A percentile compares a stretch with the other conserved stretches of the same genome.
Conservation (phyloP, 305 asterid genomes). For the Fraxinus greggii region DNA sequence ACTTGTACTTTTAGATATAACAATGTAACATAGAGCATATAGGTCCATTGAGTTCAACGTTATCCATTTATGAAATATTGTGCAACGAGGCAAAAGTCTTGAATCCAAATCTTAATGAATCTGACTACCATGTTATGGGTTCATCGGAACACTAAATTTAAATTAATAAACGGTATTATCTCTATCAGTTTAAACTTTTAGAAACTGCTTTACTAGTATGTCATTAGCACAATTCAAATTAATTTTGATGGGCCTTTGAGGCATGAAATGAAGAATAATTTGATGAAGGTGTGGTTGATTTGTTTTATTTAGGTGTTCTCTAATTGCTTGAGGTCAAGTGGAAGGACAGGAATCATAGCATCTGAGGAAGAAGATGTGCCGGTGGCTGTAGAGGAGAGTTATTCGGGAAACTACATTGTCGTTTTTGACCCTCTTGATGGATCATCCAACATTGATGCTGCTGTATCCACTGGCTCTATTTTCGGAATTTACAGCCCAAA, state of each 20-base stretch:
- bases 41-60: background rate
- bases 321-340: constrained; percentile 86
- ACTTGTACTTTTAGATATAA: background rate
- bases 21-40: background rate
- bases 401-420: constrained; percentile 93
- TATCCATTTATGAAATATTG: background rate
- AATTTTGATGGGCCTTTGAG: background rate
- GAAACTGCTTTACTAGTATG: background rate
- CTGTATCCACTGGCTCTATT: constrained; percentile 93
- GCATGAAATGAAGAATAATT: background rate
- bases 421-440: constrained; percentile 98
- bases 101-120: background rate
- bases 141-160: background rate
- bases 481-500: constrained; percentile 92
- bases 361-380: constrained; percentile 99
- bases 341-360: constrained; percentile 96
- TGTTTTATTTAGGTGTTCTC: constrained; percentile 55
- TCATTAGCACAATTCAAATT: background rate
- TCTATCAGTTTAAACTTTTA: background rate
- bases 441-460: constrained; percentile 95
- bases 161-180: background rate
- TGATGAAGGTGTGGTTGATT: background rate
- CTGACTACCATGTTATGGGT: background rate
- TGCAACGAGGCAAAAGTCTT: background rate
- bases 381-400: constrained; percentile 96